Evolutionary conservation across 208 protist species (phyloP).

Genomic region (Herpetomonas muscarum): DNA sequence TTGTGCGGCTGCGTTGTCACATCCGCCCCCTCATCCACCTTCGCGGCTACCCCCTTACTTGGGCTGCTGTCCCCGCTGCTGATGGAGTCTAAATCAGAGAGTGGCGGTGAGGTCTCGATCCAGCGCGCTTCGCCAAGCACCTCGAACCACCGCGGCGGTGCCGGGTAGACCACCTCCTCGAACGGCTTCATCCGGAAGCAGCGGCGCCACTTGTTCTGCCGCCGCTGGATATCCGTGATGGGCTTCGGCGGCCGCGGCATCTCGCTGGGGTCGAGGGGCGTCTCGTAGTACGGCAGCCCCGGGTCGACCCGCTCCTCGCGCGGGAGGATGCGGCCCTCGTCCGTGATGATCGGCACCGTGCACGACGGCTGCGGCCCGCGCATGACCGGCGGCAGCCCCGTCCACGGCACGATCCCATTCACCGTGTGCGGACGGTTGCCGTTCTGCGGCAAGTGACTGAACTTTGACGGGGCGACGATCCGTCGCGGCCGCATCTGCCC

Average conservation of each 20-base stretch:
- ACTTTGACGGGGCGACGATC: constrained; percentile 5
- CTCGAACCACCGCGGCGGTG: background rate
- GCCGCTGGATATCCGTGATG: background rate
- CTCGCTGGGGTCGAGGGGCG: constrained; percentile 12
- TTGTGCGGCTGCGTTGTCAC: no score
- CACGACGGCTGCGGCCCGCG: constrained; percentile 20
- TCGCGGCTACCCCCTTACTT: no score
- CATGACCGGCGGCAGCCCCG: constrained; percentile 19
- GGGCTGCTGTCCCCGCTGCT: no score
- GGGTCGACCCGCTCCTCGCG: constrained; percentile 16
- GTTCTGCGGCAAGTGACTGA: background rate
- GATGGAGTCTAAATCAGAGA: no score
- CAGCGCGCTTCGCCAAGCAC: background rate
- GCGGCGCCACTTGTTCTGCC: background rate
- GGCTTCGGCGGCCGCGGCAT: background rate
- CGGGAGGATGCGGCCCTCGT: constrained; percentile 14
- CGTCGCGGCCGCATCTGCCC: background rate
- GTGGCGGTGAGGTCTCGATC: background rate
- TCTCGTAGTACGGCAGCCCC: constrained; percentile 15
- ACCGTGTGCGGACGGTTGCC: constrained; percentile 11
- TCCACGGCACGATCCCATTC: constrained; percentile 25
- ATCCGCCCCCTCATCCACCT: no score
- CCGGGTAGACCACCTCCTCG: background rate
- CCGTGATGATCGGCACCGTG: constrained; percentile 14
- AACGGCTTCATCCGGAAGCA: background rate